A percentile compares a stretch with the other conserved stretches of the same genome.
phyloP scores from a whole-genome alignment of 306 rosid genomes.

The Citrullus colocynthis region DNA sequence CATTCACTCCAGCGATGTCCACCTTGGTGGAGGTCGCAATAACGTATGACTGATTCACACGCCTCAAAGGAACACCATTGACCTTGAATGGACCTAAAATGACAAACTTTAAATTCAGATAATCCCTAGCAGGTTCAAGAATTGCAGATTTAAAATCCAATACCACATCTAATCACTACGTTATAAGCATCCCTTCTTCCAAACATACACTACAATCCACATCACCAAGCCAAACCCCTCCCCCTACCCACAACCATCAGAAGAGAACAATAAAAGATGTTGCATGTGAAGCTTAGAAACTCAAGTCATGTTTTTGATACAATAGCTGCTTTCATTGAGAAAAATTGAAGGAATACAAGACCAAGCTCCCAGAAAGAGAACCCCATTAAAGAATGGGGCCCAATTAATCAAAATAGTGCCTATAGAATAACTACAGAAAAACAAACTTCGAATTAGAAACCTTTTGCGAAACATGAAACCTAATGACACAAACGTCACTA shows the following conservation, averaged over 20 bases:
- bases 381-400: too few relatives aligned
- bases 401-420: too few relatives aligned
- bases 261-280: background rate
- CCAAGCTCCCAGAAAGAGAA: too few relatives aligned
- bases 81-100: conserved; percentile 48
- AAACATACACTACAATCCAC: background rate
- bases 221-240: background rate
- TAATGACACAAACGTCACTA: too few relatives aligned
- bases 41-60: conserved; percentile 59
- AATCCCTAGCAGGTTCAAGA: background rate
- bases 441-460: too few relatives aligned
- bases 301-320: background rate
- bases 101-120: background rate
- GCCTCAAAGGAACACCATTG: conserved; percentile 72
- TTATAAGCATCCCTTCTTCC: background rate
- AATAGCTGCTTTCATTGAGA: too few relatives aligned
- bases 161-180: background rate
- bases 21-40: conserved; percentile 61
- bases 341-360: too few relatives aligned
- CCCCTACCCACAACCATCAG: too few relatives aligned
- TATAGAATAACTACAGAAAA: too few relatives aligned
- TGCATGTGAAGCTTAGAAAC: background rate
- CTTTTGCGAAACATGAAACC: too few relatives aligned
- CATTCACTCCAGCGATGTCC: conserved; percentile 35
- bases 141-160: background rate